Conservation (phyloP, 176 grass and related monocot genomes). For the Aegilops sharonensis region DNA sequence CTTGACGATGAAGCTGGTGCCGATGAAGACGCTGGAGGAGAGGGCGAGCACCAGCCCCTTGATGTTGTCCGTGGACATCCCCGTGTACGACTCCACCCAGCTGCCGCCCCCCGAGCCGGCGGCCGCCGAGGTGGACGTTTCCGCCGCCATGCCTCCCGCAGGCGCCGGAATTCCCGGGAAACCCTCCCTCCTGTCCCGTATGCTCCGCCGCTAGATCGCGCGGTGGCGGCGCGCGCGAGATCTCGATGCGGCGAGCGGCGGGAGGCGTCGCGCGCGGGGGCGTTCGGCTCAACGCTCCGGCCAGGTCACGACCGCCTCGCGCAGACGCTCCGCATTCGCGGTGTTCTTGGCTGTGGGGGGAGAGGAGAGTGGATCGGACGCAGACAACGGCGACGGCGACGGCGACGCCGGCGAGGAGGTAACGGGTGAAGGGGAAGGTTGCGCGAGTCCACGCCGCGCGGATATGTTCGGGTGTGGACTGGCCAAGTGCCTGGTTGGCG, state of each 20-base stretch:
- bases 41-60: constrained; percentile 92
- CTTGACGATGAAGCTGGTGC: constrained; percentile 98
- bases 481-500: not conserved
- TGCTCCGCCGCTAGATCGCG: constrained; percentile 33
- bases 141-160: constrained; percentile 25
- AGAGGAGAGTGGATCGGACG: not conserved
- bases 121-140: constrained; percentile 40
- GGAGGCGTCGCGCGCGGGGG: not conserved
- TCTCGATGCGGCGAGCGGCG: constrained; percentile 28
- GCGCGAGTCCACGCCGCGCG: constrained; percentile 38
- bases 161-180: not conserved
- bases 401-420: constrained; percentile 21
- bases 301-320: not conserved
- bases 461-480: constrained; percentile 27
- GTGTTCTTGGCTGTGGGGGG: not conserved
- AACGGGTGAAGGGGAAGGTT: not conserved
- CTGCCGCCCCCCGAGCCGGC: constrained; percentile 38
- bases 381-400: not conserved
- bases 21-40: constrained; percentile 94
- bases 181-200: not conserved
- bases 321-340: constrained; percentile 29
- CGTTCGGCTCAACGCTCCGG: not conserved
- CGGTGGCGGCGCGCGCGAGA: constrained; percentile 47
- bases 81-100: constrained; percentile 85
- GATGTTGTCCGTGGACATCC: constrained; percentile 96